phyloP scores from a whole-genome alignment of 2,329 filamentous ascomycete genomes.

The Verticillium albo-atrum region DNA sequence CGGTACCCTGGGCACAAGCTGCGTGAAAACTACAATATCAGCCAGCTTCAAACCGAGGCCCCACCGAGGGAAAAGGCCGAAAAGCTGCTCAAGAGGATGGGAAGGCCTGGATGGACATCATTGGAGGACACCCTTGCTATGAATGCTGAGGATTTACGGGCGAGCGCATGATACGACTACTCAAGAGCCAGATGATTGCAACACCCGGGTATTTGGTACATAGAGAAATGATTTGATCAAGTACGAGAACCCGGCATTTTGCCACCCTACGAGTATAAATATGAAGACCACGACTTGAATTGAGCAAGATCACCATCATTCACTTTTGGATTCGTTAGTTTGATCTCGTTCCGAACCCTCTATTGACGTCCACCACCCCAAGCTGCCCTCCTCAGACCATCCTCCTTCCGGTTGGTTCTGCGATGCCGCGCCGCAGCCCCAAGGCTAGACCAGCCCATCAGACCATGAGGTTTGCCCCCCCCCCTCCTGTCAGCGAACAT shows the following conservation, averaged over 20 bases:
- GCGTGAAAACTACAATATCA: slow-evolving; percentile 18
- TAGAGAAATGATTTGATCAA: too few relatives aligned
- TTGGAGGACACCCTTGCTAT: too few relatives aligned
- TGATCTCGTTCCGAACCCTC: background rate
- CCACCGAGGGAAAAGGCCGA: background rate
- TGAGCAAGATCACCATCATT: too few relatives aligned
- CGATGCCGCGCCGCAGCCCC: background rate
- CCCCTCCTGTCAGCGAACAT: background rate
- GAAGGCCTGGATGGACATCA: background rate
- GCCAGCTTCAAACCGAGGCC: background rate
- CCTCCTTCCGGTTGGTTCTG: background rate
- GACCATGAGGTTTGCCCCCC: too few relatives aligned
- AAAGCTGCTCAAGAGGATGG: background rate
- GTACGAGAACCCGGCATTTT: too few relatives aligned
- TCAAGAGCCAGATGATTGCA: too few relatives aligned
- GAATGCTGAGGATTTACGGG: too few relatives aligned
- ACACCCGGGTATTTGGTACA: too few relatives aligned
- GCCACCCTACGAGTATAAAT: too few relatives aligned
- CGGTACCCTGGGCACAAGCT: too few relatives aligned
- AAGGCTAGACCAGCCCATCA: background rate
- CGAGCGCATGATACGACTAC: too few relatives aligned
- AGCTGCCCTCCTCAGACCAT: background rate
- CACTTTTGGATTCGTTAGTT: background rate
- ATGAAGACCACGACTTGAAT: too few relatives aligned
- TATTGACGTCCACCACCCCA: background rate